Evolutionary conservation across 768 basidiomycete species (phyloP).

Genomic region (Hypholoma fasciculare): DNA sequence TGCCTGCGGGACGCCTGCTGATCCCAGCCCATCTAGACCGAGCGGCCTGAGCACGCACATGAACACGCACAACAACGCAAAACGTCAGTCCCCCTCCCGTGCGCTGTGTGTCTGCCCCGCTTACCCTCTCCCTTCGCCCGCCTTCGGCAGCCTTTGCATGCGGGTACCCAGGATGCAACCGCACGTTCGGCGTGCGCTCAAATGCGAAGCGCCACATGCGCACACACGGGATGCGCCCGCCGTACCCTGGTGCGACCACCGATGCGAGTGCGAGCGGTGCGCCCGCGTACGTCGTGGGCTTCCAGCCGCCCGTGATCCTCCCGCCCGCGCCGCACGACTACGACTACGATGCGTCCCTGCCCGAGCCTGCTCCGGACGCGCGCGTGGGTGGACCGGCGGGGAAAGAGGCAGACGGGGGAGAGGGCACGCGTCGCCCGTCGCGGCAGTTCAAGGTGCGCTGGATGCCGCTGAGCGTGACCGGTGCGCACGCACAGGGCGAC

Average conservation of each 20-base stretch:
- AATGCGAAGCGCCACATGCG: conserved; percentile 81
- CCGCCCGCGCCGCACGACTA: not conserved
- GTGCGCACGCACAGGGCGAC: conserved; percentile 16
- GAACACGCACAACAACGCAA: conserved; percentile 54
- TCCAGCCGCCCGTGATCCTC: conserved; percentile 36
- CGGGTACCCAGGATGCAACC: conserved; percentile 57
- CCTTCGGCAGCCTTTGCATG: conserved; percentile 48
- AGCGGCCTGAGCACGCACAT: conserved; percentile 59
- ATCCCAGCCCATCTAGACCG: conserved; percentile 32
- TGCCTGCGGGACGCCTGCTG: no score
- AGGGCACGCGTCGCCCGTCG: not conserved
- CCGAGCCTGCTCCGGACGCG: not conserved
- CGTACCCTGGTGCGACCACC: conserved; percentile 6
- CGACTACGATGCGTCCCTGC: not conserved
- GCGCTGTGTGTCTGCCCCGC: not conserved
- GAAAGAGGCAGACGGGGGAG: no score
- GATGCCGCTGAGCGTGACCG: conserved; percentile 41
- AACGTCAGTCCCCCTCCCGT: conserved; percentile 38
- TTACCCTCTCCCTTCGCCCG: no score
- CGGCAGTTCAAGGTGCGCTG: conserved; percentile 35
- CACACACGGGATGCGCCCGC: conserved; percentile 58
- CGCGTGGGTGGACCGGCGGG: no score
- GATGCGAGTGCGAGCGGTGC: no score
- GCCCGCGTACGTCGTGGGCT: conserved; percentile 36
- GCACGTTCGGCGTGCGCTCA: conserved; percentile 75